Evolutionary conservation across 1,284 basidiomycete species (phyloP).

Genomic region (Apiotrichum gamsii): DNA sequence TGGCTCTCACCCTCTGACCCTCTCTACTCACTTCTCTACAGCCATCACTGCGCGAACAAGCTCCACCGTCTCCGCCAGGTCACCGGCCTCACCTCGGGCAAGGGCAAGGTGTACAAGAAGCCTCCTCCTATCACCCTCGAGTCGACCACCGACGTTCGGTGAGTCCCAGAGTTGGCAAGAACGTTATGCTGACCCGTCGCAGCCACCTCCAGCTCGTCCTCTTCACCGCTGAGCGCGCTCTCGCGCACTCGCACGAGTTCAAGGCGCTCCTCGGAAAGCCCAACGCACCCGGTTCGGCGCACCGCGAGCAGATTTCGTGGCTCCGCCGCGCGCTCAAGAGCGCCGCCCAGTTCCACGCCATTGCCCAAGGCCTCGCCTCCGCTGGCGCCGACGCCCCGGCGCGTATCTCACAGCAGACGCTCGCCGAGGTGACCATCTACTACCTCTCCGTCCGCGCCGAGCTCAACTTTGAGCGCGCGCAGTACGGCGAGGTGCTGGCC

Average conservation of each 20-base stretch:
- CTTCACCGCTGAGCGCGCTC: conserved; percentile 85
- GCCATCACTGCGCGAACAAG: conserved; percentile 84
- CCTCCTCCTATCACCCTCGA: conserved; percentile 60
- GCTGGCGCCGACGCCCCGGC: neutral
- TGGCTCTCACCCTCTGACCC: neutral
- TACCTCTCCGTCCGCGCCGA: conserved; percentile 45
- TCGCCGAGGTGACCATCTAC: conserved; percentile 48
- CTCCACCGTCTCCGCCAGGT: conserved; percentile 79
- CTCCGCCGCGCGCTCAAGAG: conserved; percentile 79
- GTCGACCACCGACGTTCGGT: conserved; percentile 69
- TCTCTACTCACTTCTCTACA: conserved; percentile 37
- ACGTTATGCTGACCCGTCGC: conserved; percentile 5
- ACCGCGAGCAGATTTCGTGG: conserved; percentile 50
- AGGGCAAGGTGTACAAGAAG: conserved; percentile 83
- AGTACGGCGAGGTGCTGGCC: conserved; percentile 71
- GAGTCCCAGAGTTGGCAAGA: too few species aligned
- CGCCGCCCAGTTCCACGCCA: conserved; percentile 69
- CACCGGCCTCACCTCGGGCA: conserved; percentile 79
- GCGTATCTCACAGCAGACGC: conserved; percentile 26
- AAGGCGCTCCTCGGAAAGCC: conserved; percentile 43
- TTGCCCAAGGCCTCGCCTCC: conserved; percentile 60
- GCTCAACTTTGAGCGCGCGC: conserved; percentile 52
- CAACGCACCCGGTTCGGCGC: conserved; percentile 15
- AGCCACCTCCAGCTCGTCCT: conserved; percentile 65
- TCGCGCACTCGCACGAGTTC: conserved; percentile 81